These are phyloP conservation scores for Macaranga tanarius DNA, from an alignment of 441 rosid genomes.

Conservation along the genomic window DNA sequence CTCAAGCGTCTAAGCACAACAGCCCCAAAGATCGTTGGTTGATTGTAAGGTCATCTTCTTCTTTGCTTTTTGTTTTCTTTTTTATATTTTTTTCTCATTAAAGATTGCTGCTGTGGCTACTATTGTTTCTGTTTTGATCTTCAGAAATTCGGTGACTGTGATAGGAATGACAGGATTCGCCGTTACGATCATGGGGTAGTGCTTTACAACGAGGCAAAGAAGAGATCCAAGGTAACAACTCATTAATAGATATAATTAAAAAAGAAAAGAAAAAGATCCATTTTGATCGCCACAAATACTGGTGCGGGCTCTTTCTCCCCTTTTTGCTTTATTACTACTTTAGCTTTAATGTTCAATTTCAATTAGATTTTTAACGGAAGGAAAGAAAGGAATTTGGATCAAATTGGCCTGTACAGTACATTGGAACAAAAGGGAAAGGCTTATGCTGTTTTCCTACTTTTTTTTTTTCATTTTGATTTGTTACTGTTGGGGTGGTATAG, in stretches of 20 bases:
- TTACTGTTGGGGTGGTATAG: conserved; percentile 34
- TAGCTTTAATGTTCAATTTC: conserved; percentile 23
- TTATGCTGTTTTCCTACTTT: conserved; percentile 26
- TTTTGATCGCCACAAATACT: conserved; percentile 39
- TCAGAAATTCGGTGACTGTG: conserved; percentile 87
- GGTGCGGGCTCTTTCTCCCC: conserved; percentile 37
- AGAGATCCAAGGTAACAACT: conserved; percentile 79
- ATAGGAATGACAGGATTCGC: conserved; percentile 94
- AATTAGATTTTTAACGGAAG: conserved; percentile 29
- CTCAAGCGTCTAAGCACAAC: too few species aligned
- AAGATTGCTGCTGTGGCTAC: conserved; percentile 98
- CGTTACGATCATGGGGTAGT: conserved; percentile 90
- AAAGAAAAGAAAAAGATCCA: conserved; percentile 24
- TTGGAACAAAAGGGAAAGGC: conserved; percentile 30
- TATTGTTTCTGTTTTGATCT: conserved; percentile 85
- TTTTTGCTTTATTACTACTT: conserved; percentile 31
- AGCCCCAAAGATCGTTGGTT: too few species aligned
- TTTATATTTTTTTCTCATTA: too few species aligned
- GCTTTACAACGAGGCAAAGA: conserved; percentile 96
- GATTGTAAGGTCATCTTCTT: too few species aligned
- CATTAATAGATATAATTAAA: conserved; percentile 36
- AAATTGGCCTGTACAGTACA: conserved; percentile 53
- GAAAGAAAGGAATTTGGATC: conserved; percentile 37
- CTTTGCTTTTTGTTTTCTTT: too few species aligned
- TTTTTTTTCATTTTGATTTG: conserved; percentile 23